Evolutionary conservation across 139 green algal species (phyloP).

Genomic region (Coelastrella sp.): DNA sequence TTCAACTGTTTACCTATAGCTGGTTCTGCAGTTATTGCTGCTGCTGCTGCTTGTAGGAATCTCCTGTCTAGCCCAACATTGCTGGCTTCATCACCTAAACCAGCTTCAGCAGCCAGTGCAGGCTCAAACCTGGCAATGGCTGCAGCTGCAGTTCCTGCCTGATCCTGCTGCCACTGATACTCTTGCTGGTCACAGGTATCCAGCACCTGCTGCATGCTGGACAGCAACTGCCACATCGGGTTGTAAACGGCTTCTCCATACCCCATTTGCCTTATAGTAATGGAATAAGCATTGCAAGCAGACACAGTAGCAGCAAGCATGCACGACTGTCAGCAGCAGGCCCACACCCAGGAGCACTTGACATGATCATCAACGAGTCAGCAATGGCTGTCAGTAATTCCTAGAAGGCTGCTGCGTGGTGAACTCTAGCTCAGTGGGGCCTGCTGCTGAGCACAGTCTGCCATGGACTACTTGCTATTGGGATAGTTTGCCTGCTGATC

Average conservation of each 20-base stretch:
- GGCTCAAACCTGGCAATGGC: background rate
- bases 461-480: background rate
- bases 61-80: background rate
- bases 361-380: background rate
- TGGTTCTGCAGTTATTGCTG: background rate
- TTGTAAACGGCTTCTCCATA: conserved; percentile 31
- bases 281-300: background rate
- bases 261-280: background rate
- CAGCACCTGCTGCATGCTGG: conserved; percentile 24
- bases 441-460: background rate
- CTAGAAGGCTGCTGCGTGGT: no score
- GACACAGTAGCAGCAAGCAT: background rate
- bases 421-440: no score
- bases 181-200: conserved; percentile 26
- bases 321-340: conserved; percentile 30
- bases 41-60: background rate
- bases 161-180: background rate
- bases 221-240: conserved; percentile 39
- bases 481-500: background rate
- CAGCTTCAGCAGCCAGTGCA: background rate
- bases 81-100: background rate
- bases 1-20: background rate
- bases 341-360: background rate
- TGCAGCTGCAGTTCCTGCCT: conserved; percentile 17
- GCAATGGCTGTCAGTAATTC: no score